These are phyloP conservation scores for Gryganskiella cystojenkinii DNA, from an alignment of 192 early-diverging fungal genomes.

Conservation along the genomic window DNA sequence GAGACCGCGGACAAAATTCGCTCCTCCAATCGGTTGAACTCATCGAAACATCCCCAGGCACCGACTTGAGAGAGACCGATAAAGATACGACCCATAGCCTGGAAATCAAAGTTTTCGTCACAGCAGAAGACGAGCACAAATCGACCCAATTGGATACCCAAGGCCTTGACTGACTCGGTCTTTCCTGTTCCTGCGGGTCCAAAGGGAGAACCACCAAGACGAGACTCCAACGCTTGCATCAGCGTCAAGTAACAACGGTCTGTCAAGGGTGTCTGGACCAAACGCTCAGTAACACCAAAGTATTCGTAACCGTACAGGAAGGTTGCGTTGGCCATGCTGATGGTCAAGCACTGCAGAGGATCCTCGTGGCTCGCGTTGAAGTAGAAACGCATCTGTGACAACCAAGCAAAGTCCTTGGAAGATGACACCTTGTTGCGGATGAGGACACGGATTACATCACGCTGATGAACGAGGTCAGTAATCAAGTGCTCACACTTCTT, in stretches of 20 bases:
- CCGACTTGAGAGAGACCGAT: constrained; percentile 99
- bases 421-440: constrained; percentile 57
- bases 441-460: constrained; percentile 88
- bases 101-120: constrained; percentile 99
- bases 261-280: constrained; percentile 99
- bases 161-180: constrained; percentile 98
- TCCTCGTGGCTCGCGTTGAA: constrained; percentile 66
- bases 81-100: constrained; percentile 99
- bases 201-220: constrained; percentile 97
- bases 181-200: constrained; percentile 99
- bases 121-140: constrained; percentile 99
- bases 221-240: constrained; percentile 93
- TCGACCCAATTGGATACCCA: constrained; percentile 94
- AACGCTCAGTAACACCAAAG: constrained; percentile 93
- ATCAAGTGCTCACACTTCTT: constrained; percentile 98
- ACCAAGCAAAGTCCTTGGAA: constrained; percentile 91
- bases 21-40: constrained; percentile 99
- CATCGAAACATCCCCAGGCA: constrained; percentile 99
- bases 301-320: constrained; percentile 99
- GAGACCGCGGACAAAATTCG: constrained; percentile 98
- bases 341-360: constrained; percentile 75
- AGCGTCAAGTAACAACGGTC: constrained; percentile 99
- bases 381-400: constrained; percentile 96
- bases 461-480: constrained; percentile 98
- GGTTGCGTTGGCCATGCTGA: constrained; percentile 93